Evolutionary conservation across 768 basidiomycete species (phyloP), one percentile per base, ranked within the genome.

Genomic region (Pholiota conissans): DNA sequence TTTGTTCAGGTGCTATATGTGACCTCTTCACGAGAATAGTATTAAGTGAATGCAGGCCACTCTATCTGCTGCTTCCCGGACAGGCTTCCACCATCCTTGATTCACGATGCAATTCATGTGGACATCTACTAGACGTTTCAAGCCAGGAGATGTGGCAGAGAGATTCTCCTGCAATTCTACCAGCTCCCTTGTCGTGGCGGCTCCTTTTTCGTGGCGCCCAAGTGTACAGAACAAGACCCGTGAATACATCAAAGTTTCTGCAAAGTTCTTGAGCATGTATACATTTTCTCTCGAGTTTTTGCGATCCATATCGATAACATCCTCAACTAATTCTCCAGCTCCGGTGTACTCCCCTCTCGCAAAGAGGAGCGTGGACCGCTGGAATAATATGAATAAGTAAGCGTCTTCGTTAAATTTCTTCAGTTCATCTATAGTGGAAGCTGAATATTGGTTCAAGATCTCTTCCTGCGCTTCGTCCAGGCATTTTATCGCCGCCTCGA

Each of bases 141-240:
- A n/a, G n/a, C n/a, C n/a, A n/a, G 52, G 26, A 4, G 37, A 53
- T 14, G 37, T 13, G 20, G 9, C n/a, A 3, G 14, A 27, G 7
- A 53, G 26, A 18, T 3, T 26, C 4, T 40, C 24, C 26, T 28
- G 39, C 10, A 53, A 28, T 16, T 47, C 40, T 10, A 11, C 16
- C 40, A 46, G 29, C 28, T 54, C 53, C 5, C 28, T 20, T 5
- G 22, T 42, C 5, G 53, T 42, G 22, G 11, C 40, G 3, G 26
- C 11, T 10, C 53, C 53, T 16, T 54, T 42, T 5, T 54, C 53
- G 26, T 54, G 53, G 3, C 40, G 42, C 8, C 53, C 53, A 30
- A 54, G 29, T 10, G 53, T 54, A 22, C 53, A 54, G 11, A 28
- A 54, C 13, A 28, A 16, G 7, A 54, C 10, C 8, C 53, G 29